Evolutionary conservation across 306 rosid species (phyloP).

Genomic region (Carpinus fangiana): DNA sequence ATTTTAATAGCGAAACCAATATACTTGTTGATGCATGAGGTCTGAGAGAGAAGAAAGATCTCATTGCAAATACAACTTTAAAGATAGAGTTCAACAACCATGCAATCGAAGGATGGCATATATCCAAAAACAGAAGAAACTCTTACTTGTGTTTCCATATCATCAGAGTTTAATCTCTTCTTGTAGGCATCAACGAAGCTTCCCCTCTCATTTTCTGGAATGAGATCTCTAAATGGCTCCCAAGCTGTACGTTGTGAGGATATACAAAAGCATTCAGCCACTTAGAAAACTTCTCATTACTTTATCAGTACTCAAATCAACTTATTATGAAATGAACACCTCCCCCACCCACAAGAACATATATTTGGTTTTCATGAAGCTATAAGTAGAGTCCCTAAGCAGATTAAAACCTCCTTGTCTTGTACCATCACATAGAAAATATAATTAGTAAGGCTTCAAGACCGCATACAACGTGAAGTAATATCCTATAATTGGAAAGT

Average conservation of each 20-base stretch:
- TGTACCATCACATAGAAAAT: background rate
- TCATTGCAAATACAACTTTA: constrained; percentile 13
- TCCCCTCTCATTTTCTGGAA: constrained; percentile 79
- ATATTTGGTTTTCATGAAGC: background rate
- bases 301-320: background rate
- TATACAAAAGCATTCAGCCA: constrained; percentile 27
- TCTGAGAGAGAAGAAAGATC: constrained; percentile 16
- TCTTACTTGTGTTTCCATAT: constrained; percentile 76
- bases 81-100: constrained; percentile 5
- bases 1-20: constrained; percentile 12
- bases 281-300: constrained; percentile 3
- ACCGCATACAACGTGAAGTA: constrained; percentile 22
- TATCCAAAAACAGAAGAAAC: constrained; percentile 24
- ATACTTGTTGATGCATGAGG: background rate
- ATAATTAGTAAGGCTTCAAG: background rate
- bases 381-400: background rate
- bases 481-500: background rate
- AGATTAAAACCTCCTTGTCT: background rate
- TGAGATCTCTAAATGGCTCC: constrained; percentile 90
- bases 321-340: background rate
- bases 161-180: constrained; percentile 81
- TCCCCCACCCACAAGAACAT: background rate
- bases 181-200: constrained; percentile 73
- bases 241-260: constrained; percentile 57
- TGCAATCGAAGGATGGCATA: constrained; percentile 1